Evolutionary conservation across 306 rosid genomes (phyloP).

Genomic region (Prunus fruticosa): DNA sequence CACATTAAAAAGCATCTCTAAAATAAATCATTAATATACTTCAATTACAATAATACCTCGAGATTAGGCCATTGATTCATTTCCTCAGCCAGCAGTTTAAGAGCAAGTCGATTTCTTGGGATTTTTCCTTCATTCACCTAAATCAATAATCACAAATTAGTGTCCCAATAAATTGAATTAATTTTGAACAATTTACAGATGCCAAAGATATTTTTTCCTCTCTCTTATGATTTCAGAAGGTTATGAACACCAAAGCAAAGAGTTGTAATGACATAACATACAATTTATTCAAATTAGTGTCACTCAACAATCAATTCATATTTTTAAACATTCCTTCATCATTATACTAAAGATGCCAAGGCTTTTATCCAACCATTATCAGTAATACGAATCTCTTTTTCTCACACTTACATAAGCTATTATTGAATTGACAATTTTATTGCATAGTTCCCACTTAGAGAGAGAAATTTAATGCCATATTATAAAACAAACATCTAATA

Average conservation of each 20-base stretch:
- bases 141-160: conserved; percentile 13
- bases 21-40: conserved; percentile 3
- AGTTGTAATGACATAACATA: not conserved
- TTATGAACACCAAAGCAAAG: not conserved
- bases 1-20: not conserved
- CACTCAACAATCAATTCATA: not conserved
- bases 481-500: no score
- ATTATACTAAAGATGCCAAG: not conserved
- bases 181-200: not conserved
- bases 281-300: not conserved
- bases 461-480: no score
- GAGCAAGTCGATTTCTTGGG: conserved; percentile 62
- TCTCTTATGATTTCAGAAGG: not conserved
- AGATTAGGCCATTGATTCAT: conserved; percentile 84
- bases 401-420: not conserved
- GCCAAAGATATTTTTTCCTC: not conserved
- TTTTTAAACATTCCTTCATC: not conserved
- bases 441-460: no score
- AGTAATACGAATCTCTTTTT: not conserved
- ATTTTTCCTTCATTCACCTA: conserved; percentile 85
- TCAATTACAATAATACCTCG: conserved; percentile 58
- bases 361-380: not conserved
- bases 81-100: conserved; percentile 84
- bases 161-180: not conserved
- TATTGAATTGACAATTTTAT: not conserved